Evolutionary conservation across 768 basidiomycete species (phyloP).

Genomic region (Termitomyces sp.): DNA sequence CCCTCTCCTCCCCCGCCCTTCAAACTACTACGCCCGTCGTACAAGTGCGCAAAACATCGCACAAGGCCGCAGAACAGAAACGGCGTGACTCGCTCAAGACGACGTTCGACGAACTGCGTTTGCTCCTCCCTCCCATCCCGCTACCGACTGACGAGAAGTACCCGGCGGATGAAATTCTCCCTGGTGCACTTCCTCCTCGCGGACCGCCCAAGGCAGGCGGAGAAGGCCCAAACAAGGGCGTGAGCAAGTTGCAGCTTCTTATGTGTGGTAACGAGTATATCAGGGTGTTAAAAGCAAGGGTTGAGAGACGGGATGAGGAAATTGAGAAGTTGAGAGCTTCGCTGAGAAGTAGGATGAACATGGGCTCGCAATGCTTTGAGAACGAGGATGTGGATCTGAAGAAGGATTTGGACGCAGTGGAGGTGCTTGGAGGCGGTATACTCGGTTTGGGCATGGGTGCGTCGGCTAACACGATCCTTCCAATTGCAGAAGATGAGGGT

Average conservation of each 20-base stretch:
- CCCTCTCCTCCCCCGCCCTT: slow-evolving; percentile 1
- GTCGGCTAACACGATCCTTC: slow-evolving; percentile 1
- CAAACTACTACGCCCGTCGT: slow-evolving; percentile 17
- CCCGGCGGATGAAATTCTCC: slow-evolving; percentile 69
- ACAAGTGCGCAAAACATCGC: slow-evolving; percentile 67
- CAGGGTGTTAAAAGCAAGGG: slow-evolving; percentile 64
- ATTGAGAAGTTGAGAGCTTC: slow-evolving; percentile 63
- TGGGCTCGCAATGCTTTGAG: slow-evolving; percentile 21
- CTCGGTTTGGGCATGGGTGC: slow-evolving; percentile 9
- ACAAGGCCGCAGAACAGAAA: slow-evolving; percentile 97
- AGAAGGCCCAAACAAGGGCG: slow-evolving; percentile 92
- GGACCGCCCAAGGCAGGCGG: slow-evolving; percentile 80
- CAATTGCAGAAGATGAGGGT: slow-evolving; percentile 10
- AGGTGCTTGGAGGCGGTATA: slow-evolving; percentile 21
- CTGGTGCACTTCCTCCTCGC: slow-evolving; percentile 85
- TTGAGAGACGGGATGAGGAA: slow-evolving; percentile 78
- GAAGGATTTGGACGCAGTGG: slow-evolving; percentile 53
- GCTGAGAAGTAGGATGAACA: slow-evolving; percentile 51
- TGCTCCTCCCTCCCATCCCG: slow-evolving; percentile 83
- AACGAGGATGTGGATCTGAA: slow-evolving; percentile 46
- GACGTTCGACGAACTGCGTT: slow-evolving; percentile 81
- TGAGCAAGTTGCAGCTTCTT: slow-evolving; percentile 89
- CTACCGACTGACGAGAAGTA: slow-evolving; percentile 70
- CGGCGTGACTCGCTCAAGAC: slow-evolving; percentile 94
- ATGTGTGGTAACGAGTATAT: slow-evolving; percentile 91